Evolutionary conservation across 805 yeast genomes (phyloP).

Genomic region (Wickerhamiella australiensis): DNA sequence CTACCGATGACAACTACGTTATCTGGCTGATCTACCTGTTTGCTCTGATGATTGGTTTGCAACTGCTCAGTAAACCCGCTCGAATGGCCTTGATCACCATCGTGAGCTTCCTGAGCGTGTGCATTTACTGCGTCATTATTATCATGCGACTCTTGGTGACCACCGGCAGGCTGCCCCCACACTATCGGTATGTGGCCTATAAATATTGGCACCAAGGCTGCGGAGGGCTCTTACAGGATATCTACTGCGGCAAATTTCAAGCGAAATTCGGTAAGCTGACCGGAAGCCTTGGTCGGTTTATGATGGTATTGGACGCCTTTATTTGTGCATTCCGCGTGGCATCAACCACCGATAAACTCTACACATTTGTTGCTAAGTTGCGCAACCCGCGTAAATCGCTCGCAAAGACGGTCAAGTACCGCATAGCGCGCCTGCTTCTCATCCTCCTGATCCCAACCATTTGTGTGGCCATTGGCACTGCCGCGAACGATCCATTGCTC

Average conservation of each 20-base stretch:
- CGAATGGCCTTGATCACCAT: constrained; percentile 10
- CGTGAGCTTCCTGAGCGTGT: background rate
- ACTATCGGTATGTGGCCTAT: constrained; percentile 45
- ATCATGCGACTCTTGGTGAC: constrained; percentile 55
- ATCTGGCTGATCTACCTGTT: constrained; percentile 18
- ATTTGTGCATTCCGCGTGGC: constrained; percentile 9
- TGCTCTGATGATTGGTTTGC: constrained; percentile 1
- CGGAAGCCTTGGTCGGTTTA: constrained; percentile 12
- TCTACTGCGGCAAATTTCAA: constrained; percentile 8
- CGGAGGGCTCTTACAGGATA: background rate
- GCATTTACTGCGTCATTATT: constrained; percentile 25
- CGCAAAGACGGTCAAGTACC: constrained; percentile 9
- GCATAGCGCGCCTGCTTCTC: constrained; percentile 10
- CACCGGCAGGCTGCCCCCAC: constrained; percentile 41
- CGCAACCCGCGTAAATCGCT: constrained; percentile 20
- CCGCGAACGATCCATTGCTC: constrained; percentile 6
- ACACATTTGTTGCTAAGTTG: constrained; percentile 18
- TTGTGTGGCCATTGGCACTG: constrained; percentile 13
- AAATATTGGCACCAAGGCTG: constrained; percentile 41
- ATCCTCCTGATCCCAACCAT: constrained; percentile 12
- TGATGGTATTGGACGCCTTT: constrained; percentile 14
- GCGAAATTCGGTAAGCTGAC: background rate
- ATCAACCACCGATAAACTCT: constrained; percentile 15
- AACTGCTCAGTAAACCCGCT: background rate
- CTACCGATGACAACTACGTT: constrained; percentile 25